Percentiles rank a stretch among this genome's conserved stretches.
These are phyloP conservation scores for Sergeia podlipaevii DNA, from an alignment of 208 protist species.

Conservation along the genomic window DNA sequence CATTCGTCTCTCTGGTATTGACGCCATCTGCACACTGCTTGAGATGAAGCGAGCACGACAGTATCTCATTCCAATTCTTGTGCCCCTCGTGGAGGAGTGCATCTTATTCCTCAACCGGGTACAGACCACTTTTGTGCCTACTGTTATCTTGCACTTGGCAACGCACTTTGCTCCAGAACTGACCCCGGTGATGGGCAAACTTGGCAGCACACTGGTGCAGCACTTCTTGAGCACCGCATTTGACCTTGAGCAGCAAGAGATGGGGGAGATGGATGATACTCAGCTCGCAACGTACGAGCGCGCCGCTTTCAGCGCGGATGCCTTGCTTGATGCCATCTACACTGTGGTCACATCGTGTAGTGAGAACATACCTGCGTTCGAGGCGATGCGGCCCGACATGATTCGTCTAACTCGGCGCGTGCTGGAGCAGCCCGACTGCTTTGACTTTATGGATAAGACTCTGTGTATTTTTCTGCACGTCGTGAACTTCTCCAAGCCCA, in stretches of 20 bases:
- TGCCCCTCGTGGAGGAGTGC: slow-evolving; percentile 83
- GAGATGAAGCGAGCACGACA: slow-evolving; percentile 70
- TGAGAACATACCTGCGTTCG: slow-evolving; percentile 42
- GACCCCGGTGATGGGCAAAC: slow-evolving; percentile 60
- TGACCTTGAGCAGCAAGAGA: slow-evolving; percentile 58
- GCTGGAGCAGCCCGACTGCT: slow-evolving; percentile 64
- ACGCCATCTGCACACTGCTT: slow-evolving; percentile 82
- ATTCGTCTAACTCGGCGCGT: slow-evolving; percentile 49
- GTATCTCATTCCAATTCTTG: slow-evolving; percentile 60
- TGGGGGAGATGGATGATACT: slow-evolving; percentile 16
- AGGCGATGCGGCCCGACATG: slow-evolving; percentile 51
- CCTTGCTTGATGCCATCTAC: slow-evolving; percentile 67
- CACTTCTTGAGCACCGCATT: slow-evolving; percentile 77
- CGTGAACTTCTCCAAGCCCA: slow-evolving; percentile 60
- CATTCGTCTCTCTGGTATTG: slow-evolving; percentile 74
- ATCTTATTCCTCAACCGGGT: slow-evolving; percentile 74
- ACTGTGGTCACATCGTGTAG: slow-evolving; percentile 63
- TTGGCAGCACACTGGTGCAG: slow-evolving; percentile 68
- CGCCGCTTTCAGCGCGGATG: slow-evolving; percentile 65
- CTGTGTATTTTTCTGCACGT: slow-evolving; percentile 69
- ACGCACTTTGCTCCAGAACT: slow-evolving; percentile 85
- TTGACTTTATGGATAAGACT: slow-evolving; percentile 83
- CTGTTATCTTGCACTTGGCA: slow-evolving; percentile 75
- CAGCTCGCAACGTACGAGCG: slow-evolving; percentile 39
- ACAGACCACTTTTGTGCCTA: slow-evolving; percentile 83